A percentile compares a stretch with the other conserved stretches of the same genome.
Conservation (phyloP, 2,329 filamentous ascomycete species). For the Aspergillus novofumigatus region DNA sequence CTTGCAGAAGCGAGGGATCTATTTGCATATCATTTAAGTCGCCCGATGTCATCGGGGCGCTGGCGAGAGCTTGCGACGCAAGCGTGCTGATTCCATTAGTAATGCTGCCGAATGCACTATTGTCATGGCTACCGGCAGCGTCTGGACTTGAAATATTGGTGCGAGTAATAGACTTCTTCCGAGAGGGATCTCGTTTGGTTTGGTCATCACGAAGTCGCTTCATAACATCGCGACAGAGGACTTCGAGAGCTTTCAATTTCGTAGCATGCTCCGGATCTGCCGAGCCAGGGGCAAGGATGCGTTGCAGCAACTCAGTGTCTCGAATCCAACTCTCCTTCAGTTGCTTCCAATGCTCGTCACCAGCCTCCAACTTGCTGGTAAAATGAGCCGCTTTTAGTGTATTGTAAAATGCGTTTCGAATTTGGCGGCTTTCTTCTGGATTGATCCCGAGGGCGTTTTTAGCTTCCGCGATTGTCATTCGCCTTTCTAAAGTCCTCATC, state of each 20-base stretch:
- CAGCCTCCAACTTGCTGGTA: conserved; percentile 68
- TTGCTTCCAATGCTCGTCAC: conserved; percentile 65
- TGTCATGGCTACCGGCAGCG: conserved; percentile 19
- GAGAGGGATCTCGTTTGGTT: conserved; percentile 50
- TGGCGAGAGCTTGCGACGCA: conserved; percentile 42
- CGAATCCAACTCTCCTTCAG: conserved; percentile 66
- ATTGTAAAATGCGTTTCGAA: conserved; percentile 63
- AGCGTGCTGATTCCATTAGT: conserved; percentile 41
- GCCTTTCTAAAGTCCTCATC: conserved; percentile 60
- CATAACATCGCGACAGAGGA: conserved; percentile 71
- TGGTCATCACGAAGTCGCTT: conserved; percentile 70
- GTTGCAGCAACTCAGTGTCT: conserved; percentile 52
- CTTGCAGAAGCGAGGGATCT: conserved; percentile 58
- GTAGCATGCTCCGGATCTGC: conserved; percentile 50
- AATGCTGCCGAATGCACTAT: conserved; percentile 22
- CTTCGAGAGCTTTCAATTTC: conserved; percentile 64
- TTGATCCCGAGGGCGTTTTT: conserved; percentile 69
- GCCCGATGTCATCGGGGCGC: conserved; percentile 33
- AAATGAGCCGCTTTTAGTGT: conserved; percentile 64
- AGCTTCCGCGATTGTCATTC: conserved; percentile 70
- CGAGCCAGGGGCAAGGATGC: conserved; percentile 49
- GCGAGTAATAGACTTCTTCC: conserved; percentile 31
- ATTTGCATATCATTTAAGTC: conserved; percentile 57
- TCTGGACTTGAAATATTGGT: conserved; percentile 20
- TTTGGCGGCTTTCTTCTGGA: conserved; percentile 61